Evolutionary conservation across 192 early-diverging fungal species (phyloP).

Genomic region (Backusella australiensis): DNA sequence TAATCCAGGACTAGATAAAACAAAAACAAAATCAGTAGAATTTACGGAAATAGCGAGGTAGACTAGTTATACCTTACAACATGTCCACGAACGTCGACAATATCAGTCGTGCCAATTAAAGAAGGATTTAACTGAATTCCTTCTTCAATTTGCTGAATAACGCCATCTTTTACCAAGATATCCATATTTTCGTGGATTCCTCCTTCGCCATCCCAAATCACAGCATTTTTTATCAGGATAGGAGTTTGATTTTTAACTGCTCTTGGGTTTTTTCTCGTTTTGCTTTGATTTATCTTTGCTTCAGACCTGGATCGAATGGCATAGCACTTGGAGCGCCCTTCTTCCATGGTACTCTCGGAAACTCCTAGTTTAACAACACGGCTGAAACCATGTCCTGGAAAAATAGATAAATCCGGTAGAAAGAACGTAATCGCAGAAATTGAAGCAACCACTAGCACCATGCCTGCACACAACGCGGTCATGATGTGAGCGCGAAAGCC

Average conservation of each 20-base stretch:
- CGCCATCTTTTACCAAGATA: constrained; percentile 42
- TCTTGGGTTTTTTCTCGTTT: constrained; percentile 9
- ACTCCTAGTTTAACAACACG: not conserved
- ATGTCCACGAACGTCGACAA: constrained; percentile 32
- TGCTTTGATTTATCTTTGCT: not conserved
- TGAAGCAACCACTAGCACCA: not conserved
- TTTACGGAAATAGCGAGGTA: too few species aligned
- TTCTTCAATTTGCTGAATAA: constrained; percentile 32
- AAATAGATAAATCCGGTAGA: not conserved
- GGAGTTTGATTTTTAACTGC: not conserved
- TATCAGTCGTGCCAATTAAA: constrained; percentile 41
- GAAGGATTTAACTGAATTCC: constrained; percentile 12
- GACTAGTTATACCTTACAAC: constrained; percentile 20
- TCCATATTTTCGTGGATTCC: constrained; percentile 31
- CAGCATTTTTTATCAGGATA: constrained; percentile 26
- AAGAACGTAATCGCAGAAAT: not conserved
- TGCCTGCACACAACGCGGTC: not conserved
- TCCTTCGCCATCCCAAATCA: constrained; percentile 37
- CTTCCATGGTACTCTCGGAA: not conserved
- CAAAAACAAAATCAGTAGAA: not conserved
- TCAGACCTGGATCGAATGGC: not conserved
- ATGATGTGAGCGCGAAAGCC: not conserved
- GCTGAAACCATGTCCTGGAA: not conserved
- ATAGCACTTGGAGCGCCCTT: not conserved
- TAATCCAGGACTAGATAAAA: constrained; percentile 50